Conservation (phyloP, 2,329 filamentous ascomycete species). For the Penicillium occitanis region DNA sequence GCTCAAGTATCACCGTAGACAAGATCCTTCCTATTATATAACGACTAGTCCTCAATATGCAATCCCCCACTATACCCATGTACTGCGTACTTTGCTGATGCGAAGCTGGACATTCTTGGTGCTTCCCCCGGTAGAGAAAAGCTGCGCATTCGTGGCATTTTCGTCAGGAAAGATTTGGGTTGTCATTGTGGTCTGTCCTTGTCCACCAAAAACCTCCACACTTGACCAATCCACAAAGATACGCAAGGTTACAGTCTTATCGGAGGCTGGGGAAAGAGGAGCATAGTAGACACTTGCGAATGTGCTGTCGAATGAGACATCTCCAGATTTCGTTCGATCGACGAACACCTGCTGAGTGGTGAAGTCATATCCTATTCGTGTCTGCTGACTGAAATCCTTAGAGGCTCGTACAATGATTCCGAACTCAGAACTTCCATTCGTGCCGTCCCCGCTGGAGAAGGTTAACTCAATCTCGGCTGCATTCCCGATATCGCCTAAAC, state of each 20-base stretch:
- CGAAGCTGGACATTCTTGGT: slow-evolving; percentile 23
- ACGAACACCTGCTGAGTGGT: slow-evolving; percentile 26
- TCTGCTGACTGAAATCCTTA: slow-evolving; percentile 26
- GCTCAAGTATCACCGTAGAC: not conserved
- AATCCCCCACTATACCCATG: slow-evolving; percentile 8
- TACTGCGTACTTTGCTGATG: slow-evolving; percentile 17
- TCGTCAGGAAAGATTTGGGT: slow-evolving; percentile 31
- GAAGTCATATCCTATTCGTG: slow-evolving; percentile 33
- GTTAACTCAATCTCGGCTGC: slow-evolving; percentile 26
- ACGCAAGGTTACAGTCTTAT: slow-evolving; percentile 26
- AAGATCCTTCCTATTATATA: not conserved
- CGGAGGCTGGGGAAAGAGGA: slow-evolving; percentile 22
- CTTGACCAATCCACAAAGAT: slow-evolving; percentile 34
- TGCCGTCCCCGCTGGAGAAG: slow-evolving; percentile 23
- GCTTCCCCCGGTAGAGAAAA: slow-evolving; percentile 25
- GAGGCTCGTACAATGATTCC: slow-evolving; percentile 27
- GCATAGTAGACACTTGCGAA: slow-evolving; percentile 28
- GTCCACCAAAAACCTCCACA: slow-evolving; percentile 32
- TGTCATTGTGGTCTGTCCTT: slow-evolving; percentile 31
- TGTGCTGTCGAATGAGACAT: slow-evolving; percentile 27
- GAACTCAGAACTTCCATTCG: slow-evolving; percentile 21
- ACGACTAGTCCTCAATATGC: not conserved
- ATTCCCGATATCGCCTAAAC: slow-evolving; percentile 25
- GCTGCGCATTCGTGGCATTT: slow-evolving; percentile 22
- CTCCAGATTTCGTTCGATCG: slow-evolving; percentile 28